Conservation (phyloP, 2,329 filamentous ascomycete species). For the Claviceps capensis region DNA sequence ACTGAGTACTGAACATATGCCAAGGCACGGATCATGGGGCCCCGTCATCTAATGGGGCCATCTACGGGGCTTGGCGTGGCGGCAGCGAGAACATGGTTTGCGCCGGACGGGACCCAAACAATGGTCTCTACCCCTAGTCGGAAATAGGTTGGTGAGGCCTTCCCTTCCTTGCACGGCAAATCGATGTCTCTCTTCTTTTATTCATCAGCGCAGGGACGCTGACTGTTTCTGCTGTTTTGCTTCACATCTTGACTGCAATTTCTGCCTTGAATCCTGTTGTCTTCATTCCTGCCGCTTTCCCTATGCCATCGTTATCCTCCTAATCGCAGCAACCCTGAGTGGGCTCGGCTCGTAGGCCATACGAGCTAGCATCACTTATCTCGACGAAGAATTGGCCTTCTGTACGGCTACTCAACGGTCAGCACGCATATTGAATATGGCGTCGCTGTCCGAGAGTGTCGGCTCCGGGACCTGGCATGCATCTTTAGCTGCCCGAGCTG, state of each 20-base stretch:
- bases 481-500: conserved; percentile 1
- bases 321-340: neutral
- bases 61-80: too few relatives aligned
- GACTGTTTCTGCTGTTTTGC: neutral
- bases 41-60: too few relatives aligned
- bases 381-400: neutral
- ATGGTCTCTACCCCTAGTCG: too few relatives aligned
- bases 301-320: neutral
- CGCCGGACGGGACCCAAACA: too few relatives aligned
- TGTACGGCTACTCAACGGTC: neutral
- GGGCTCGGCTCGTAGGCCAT: neutral
- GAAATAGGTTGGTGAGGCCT: neutral
- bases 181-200: neutral
- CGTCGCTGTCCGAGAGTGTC: neutral
- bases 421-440: neutral
- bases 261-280: neutral
- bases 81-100: too few relatives aligned
- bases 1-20: too few relatives aligned
- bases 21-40: too few relatives aligned
- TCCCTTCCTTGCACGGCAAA: neutral
- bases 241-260: neutral
- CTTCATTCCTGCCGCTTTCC: neutral
- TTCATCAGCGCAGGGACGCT: neutral
- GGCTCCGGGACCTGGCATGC: neutral
- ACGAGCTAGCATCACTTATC: neutral